Conservation (phyloP, 495 filamentous ascomycete species). For the Aspergillus haitiensis region DNA sequence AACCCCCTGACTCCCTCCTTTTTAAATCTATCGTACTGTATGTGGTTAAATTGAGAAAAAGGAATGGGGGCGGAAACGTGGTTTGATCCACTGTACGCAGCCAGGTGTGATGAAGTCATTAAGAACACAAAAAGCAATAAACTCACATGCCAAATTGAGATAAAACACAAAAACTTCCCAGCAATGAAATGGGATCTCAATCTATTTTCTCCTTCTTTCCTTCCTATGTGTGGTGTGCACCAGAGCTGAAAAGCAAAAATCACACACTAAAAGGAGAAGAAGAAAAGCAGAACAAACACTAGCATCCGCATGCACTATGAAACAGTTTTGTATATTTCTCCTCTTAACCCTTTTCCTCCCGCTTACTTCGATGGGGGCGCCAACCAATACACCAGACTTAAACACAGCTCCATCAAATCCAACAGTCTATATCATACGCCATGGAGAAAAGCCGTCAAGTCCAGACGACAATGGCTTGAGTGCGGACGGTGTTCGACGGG, state of each 20-base stretch:
- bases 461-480: constrained; percentile 41
- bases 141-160: too few species aligned
- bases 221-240: too few species aligned
- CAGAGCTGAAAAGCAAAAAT: not conserved
- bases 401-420: constrained; percentile 8
- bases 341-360: not conserved
- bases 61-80: too few species aligned
- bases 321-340: not conserved
- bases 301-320: not conserved
- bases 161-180: too few species aligned
- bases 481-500: constrained; percentile 42
- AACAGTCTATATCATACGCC: constrained; percentile 53
- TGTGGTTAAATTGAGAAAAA: too few species aligned
- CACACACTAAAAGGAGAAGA: not conserved
- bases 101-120: not conserved
- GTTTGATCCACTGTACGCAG: not conserved
- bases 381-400: not conserved
- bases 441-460: constrained; percentile 52
- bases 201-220: too few species aligned
- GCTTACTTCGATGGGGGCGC: not conserved
- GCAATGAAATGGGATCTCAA: not conserved
- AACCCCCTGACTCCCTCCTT: too few species aligned
- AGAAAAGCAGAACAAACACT: not conserved
- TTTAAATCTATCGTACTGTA: too few species aligned
- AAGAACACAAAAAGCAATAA: not conserved